phyloP scores from a whole-genome alignment of 192 early-diverging fungal species.

The Coemansia pectinata region DNA sequence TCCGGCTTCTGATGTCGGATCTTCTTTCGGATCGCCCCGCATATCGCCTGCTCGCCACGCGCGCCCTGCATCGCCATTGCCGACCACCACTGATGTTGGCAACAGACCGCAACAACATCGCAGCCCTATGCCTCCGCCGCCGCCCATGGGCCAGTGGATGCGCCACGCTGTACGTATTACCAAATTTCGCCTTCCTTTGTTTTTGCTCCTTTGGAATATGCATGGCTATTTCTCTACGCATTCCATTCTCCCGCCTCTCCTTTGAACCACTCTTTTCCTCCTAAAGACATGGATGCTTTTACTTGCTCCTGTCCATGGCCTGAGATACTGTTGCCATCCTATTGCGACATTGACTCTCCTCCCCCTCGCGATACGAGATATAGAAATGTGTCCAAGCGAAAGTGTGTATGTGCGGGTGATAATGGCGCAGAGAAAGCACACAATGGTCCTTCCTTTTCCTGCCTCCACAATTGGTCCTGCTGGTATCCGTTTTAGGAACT shows the following conservation, averaged over 20 bases:
- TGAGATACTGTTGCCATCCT: neutral
- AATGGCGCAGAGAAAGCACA: neutral
- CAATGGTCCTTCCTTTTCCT: neutral
- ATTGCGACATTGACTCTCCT: neutral
- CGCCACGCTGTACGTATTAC: conserved; percentile 32
- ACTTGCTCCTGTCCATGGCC: neutral
- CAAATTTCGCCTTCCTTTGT: neutral
- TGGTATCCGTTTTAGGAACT: conserved; percentile 3
- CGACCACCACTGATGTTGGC: neutral
- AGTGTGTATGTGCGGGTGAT: neutral
- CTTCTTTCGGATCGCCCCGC: neutral
- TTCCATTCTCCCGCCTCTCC: neutral
- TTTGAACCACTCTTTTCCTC: neutral
- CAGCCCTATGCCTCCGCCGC: conserved; percentile 8
- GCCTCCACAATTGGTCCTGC: conserved; percentile 5
- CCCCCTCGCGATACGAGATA: neutral
- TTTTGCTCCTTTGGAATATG: neutral
- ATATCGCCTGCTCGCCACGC: neutral
- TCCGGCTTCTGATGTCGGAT: neutral
- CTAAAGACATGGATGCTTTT: neutral
- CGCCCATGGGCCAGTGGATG: conserved; percentile 7
- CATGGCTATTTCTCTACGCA: neutral
- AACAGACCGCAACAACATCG: neutral
- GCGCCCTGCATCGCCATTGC: conserved; percentile 7
- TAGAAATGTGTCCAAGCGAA: neutral